Percentiles rank a stretch among this genome's conserved stretches.
phyloP scores from a whole-genome alignment of 148 eudicot species.

The Polygonum maritimum region DNA sequence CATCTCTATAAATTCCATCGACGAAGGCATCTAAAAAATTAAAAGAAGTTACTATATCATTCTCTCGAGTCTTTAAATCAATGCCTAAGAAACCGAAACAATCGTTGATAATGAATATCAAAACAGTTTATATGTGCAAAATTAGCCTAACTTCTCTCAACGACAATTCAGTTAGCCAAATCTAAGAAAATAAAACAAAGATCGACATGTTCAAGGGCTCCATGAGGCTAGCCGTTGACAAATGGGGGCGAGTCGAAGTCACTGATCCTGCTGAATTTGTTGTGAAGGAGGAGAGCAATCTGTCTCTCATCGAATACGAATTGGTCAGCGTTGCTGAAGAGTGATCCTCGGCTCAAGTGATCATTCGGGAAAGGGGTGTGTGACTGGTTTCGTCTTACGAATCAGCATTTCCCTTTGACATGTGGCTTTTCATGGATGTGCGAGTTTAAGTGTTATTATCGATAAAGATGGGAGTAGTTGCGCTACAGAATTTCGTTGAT shows the following conservation, averaged over 20 bases:
- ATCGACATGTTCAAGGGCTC: constrained; percentile 10
- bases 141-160: too few species aligned
- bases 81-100: too few species aligned
- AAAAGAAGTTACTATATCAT: too few species aligned
- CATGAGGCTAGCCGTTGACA: constrained; percentile 14
- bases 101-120: too few species aligned
- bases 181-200: too few species aligned
- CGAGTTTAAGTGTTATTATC: background rate
- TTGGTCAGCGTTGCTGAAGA: constrained; percentile 8
- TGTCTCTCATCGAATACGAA: constrained; percentile 10
- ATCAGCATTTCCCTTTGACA: background rate
- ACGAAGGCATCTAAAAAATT: too few species aligned
- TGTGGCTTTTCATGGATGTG: constrained; percentile 4
- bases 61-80: too few species aligned
- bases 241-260: constrained; percentile 11
- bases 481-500: constrained; percentile 6
- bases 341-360: background rate
- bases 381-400: background rate
- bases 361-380: background rate
- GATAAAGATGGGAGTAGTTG: constrained; percentile 1
- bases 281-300: constrained; percentile 12
- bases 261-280: constrained; percentile 9
- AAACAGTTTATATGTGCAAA: too few species aligned
- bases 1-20: too few species aligned
- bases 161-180: too few species aligned